Evolutionary conservation across 371 early-diverging fungal species (phyloP).

Genomic region (Mortierella sp.): DNA sequence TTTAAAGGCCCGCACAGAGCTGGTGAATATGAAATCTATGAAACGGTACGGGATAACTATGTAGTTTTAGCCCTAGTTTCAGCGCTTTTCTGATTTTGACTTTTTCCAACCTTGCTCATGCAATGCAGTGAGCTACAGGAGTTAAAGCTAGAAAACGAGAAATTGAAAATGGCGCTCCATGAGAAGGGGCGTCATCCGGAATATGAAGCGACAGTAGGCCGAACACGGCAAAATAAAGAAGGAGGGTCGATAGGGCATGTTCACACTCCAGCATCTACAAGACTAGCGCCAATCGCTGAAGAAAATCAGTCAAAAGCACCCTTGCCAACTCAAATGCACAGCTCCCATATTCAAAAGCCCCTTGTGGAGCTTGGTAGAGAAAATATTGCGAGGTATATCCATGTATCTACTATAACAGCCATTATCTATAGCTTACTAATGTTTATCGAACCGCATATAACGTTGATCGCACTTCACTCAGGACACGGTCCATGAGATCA

Average conservation of each 20-base stretch:
- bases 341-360: neutral
- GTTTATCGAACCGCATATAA: neutral
- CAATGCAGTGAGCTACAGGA: conserved; percentile 22
- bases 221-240: neutral
- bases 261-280: neutral
- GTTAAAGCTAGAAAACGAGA: conserved; percentile 30
- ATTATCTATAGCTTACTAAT: too few relatives aligned
- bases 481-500: conserved; percentile 18
- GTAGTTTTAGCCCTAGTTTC: neutral
- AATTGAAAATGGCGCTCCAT: conserved; percentile 7
- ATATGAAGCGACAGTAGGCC: neutral
- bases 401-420: too few relatives aligned
- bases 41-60: conserved; percentile 20
- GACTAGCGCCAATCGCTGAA: neutral
- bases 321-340: neutral
- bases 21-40: conserved; percentile 33
- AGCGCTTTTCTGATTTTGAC: neutral
- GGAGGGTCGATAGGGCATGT: neutral
- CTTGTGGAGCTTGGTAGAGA: neutral
- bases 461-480: neutral
- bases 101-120: neutral
- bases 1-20: conserved; percentile 24
- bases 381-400: conserved; percentile 2
- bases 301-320: neutral
- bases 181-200: neutral